phyloP scores from a whole-genome alignment of 345 rosid genomes.

The Euclidium syriacum region DNA sequence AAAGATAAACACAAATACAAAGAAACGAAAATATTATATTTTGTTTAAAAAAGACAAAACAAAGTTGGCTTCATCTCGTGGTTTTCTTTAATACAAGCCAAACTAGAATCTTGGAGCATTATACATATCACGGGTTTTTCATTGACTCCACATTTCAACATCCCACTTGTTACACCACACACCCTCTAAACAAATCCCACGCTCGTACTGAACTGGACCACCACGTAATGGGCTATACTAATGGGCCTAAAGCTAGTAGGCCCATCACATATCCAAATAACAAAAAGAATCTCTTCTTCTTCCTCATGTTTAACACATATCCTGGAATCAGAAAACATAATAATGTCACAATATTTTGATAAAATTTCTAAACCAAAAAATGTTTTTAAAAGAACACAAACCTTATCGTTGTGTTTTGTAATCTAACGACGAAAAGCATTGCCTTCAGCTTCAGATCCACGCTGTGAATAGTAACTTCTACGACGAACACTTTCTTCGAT shows the following conservation, averaged over 20 bases:
- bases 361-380: neutral
- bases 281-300: neutral
- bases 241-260: conserved; percentile 10
- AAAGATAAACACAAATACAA: neutral
- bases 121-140: conserved; percentile 27
- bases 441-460: conserved; percentile 62
- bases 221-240: neutral
- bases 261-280: neutral
- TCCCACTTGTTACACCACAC: conserved; percentile 14
- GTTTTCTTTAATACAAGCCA: conserved; percentile 20
- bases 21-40: neutral
- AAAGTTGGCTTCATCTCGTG: conserved; percentile 26
- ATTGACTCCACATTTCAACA: conserved; percentile 15
- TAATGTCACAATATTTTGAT: neutral
- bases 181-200: conserved; percentile 18
- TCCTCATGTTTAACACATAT: neutral
- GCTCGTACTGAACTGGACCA: conserved; percentile 14
- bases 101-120: conserved; percentile 29
- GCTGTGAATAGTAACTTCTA: conserved; percentile 69
- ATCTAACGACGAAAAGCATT: conserved; percentile 80
- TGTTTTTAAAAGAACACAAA: neutral
- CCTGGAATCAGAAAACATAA: neutral
- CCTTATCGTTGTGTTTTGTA: neutral
- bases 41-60: neutral
- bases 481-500: conserved; percentile 95